These are phyloP conservation scores for Fusarium udum DNA, from an alignment of 2,329 filamentous ascomycete genomes.

Conservation along the genomic window DNA sequence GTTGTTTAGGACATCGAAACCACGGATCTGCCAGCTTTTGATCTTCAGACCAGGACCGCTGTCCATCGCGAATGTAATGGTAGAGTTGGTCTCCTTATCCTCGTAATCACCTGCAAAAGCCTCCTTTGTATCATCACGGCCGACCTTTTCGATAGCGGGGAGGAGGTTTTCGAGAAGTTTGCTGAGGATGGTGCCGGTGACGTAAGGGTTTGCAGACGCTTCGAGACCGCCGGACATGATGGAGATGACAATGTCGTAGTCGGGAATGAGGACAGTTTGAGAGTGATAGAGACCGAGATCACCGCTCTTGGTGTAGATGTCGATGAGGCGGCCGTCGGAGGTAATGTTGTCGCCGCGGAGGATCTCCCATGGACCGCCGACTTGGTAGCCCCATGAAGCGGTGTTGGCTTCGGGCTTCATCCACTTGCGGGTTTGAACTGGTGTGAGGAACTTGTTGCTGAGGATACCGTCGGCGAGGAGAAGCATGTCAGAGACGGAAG, in stretches of 20 bases:
- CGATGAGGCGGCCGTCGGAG: constrained; percentile 52
- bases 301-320: constrained; percentile 59
- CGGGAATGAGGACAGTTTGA: constrained; percentile 54
- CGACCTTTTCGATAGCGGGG: constrained; percentile 54
- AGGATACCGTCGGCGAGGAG: constrained; percentile 55
- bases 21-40: constrained; percentile 51
- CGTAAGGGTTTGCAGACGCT: constrained; percentile 27
- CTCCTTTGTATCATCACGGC: constrained; percentile 48
- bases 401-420: constrained; percentile 55
- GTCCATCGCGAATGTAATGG: constrained; percentile 51
- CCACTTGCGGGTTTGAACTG: constrained; percentile 54
- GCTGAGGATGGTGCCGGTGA: constrained; percentile 39
- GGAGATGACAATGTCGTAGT: constrained; percentile 56
- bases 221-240: constrained; percentile 51
- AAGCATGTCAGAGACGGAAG: constrained; percentile 53
- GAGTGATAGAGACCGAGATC: constrained; percentile 54
- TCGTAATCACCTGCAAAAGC: constrained; percentile 51
- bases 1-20: constrained; percentile 52
- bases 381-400: constrained; percentile 48
- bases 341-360: constrained; percentile 50
- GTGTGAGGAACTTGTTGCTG: constrained; percentile 52
- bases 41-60: constrained; percentile 52
- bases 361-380: constrained; percentile 61
- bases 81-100: constrained; percentile 52
- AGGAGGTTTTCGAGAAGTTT: constrained; percentile 49